phyloP scores from a whole-genome alignment of 1,139 yeast genomes.

The Arxiozyma telluris region DNA sequence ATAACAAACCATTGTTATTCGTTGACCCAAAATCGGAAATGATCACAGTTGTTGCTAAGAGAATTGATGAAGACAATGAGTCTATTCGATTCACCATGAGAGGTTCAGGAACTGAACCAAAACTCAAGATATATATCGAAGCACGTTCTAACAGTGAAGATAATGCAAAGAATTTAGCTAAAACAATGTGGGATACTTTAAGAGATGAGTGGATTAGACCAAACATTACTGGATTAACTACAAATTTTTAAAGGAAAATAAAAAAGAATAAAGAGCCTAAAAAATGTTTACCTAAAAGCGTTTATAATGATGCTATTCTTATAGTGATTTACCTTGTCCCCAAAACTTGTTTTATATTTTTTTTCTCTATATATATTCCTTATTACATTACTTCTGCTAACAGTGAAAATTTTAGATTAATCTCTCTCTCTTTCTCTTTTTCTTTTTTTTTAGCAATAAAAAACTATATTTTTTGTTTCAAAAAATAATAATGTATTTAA shows the following conservation, averaged over 20 bases:
- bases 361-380: too few relatives aligned
- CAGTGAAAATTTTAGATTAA: too few relatives aligned
- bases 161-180: constrained; percentile 45
- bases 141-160: constrained; percentile 45
- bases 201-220: constrained; percentile 55
- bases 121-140: constrained; percentile 83
- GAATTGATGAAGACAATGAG: constrained; percentile 3
- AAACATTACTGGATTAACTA: constrained; percentile 29
- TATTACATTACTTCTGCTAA: too few relatives aligned
- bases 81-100: constrained; percentile 70
- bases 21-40: constrained; percentile 68
- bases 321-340: not conserved
- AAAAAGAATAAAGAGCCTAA: not conserved
- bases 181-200: constrained; percentile 59
- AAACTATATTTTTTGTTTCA: too few relatives aligned
- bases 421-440: too few relatives aligned
- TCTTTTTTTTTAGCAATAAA: too few relatives aligned
- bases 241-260: constrained; percentile 7
- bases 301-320: too few relatives aligned
- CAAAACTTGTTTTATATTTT: not conserved
- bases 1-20: constrained; percentile 56
- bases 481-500: too few relatives aligned
- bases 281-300: too few relatives aligned
- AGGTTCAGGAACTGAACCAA: constrained; percentile 97
- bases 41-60: constrained; percentile 54